A percentile compares a stretch with the other conserved stretches of the same genome.
These are phyloP conservation scores for Penicillium steckii DNA, from an alignment of 495 filamentous ascomycete genomes.

Conservation along the genomic window DNA sequence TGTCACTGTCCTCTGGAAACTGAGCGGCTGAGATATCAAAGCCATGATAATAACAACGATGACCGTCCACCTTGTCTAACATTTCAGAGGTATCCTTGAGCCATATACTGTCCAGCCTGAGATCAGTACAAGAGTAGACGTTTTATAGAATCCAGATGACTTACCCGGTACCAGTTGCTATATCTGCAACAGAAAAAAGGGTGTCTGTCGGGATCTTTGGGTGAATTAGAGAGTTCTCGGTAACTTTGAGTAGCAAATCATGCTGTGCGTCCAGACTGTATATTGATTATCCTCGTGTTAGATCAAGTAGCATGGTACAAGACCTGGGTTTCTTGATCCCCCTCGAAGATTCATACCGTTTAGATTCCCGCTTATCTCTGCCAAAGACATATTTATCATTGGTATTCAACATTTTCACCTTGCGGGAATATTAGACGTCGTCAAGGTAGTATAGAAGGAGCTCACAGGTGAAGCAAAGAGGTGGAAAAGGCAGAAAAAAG, in stretches of 20 bases:
- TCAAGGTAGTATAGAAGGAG: too few species aligned
- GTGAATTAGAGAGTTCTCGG: constrained; percentile 15
- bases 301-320: too few species aligned
- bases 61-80: background rate
- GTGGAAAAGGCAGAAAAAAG: too few species aligned
- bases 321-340: too few species aligned
- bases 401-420: background rate
- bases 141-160: background rate
- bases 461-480: too few species aligned
- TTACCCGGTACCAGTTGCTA: constrained; percentile 27
- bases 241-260: constrained; percentile 7
- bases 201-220: constrained; percentile 12
- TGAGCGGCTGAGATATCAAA: constrained; percentile 25
- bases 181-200: constrained; percentile 19
- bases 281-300: background rate
- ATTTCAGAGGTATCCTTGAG: constrained; percentile 15
- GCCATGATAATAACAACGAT: constrained; percentile 10
- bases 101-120: too few species aligned
- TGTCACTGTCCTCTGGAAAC: constrained; percentile 8
- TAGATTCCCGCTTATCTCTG: constrained; percentile 3
- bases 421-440: too few species aligned
- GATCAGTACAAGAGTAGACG: background rate
- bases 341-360: constrained; percentile 1
- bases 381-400: constrained; percentile 10
- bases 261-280: constrained; percentile 22